phyloP scores from a whole-genome alignment of 192 early-diverging fungal genomes.

The Irineochytrium annulatum region DNA sequence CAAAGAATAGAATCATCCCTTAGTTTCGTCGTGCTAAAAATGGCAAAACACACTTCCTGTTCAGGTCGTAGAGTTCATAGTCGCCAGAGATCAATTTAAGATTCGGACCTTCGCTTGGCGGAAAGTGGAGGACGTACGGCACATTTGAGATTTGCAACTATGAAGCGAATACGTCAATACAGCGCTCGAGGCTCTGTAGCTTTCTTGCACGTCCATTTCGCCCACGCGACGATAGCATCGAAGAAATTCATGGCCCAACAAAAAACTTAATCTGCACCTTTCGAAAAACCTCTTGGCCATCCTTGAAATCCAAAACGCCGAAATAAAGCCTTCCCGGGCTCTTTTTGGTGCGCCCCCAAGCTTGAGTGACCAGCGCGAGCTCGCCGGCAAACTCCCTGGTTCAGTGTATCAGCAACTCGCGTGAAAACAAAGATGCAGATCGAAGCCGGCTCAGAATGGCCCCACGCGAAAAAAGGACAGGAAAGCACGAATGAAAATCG shows the following conservation, averaged over 20 bases:
- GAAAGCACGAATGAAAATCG: neutral
- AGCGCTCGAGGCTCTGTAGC: neutral
- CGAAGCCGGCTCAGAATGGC: neutral
- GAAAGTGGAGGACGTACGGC: constrained; percentile 63
- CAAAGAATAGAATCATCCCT: neutral
- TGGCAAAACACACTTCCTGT: constrained; percentile 41
- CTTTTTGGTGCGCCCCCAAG: constrained; percentile 39
- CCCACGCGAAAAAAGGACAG: neutral
- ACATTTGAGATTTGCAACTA: constrained; percentile 54
- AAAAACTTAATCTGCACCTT: constrained; percentile 38
- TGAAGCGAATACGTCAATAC: neutral
- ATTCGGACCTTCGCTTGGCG: constrained; percentile 54
- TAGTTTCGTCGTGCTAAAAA: neutral
- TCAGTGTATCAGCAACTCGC: too few relatives aligned
- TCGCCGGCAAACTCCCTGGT: constrained; percentile 68
- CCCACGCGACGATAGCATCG: neutral
- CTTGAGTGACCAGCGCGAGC: constrained; percentile 53
- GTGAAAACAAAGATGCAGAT: too few relatives aligned
- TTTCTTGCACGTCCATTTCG: constrained; percentile 4
- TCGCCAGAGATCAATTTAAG: constrained; percentile 28
- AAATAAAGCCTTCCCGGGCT: constrained; percentile 54
- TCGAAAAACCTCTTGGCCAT: constrained; percentile 59
- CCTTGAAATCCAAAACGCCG: constrained; percentile 62
- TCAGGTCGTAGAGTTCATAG: constrained; percentile 58
- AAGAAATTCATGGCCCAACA: neutral